Base-by-base conservation (phyloP, 208 protist genomes). In the Trypanosoma platydactyli region DNA sequence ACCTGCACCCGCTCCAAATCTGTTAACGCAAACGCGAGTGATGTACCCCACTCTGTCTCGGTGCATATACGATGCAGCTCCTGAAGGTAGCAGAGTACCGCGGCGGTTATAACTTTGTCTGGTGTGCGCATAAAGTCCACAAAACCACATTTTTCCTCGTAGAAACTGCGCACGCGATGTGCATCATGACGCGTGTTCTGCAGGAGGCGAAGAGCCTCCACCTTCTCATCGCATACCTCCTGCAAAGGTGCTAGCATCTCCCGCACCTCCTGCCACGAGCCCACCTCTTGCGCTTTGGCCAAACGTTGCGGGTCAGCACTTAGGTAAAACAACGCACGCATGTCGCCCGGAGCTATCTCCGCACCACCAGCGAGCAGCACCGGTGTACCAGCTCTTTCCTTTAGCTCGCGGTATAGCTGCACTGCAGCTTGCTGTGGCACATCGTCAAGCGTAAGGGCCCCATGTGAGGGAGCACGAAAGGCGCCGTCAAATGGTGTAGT, bases 81-180 rank as follows among this genome's bases (percentile, higher is more conserved):
- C 20, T 77, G 62, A 65, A 96, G 58, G 73, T 91, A 89, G 72
- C 77, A 81, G 38, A 94, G 53, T 56, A 91, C 83, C 15, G 87
- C 85, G 20, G 86, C 86, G 6, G 91, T 96, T 63, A 96, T 90
- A 16, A 55, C 71, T 64, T 92, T 94, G 61, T 96, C 91, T 0
- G 84, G 80, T 0, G 88, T 94, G 64, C 84, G 79, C 84, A 94
- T 92, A 59, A 94, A 96, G 68, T 96, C 91, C 35, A 71, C 64
- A 63, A 94, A 93, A 51, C 91, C 91, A 68, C 88, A 94, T 79
- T 94, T 96, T 65, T 96, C 88, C 56, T 96, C 88, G 51, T 80
- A 92, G 63, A 92, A 96, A 51, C 69, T 73, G 6, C 91, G 84
- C 35, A 92, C 84, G 0, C 88, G 80, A 46, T 89, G 73, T 11